These are phyloP conservation scores for Nemophila menziesii DNA, from an alignment of 257 asterid species.

Conservation along the genomic window DNA sequence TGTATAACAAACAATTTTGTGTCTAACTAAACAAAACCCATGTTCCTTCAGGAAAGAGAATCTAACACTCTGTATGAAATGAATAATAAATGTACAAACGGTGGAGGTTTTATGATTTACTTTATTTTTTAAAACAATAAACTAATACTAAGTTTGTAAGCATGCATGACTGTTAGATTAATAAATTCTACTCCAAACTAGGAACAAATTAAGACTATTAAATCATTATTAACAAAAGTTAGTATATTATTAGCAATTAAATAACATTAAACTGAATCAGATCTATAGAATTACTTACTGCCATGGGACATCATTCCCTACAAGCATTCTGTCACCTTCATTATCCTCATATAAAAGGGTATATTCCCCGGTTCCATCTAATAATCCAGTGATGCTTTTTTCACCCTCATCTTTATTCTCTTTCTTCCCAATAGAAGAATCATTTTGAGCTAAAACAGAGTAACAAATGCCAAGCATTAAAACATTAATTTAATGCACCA, in stretches of 20 bases:
- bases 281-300: constrained; percentile 45
- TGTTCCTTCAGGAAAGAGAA: constrained; percentile 1
- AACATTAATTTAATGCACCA: neutral
- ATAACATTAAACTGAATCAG: constrained; percentile 16
- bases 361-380: constrained; percentile 88
- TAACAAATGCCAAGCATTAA: neutral
- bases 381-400: constrained; percentile 39
- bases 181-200: neutral
- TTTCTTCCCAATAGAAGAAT: constrained; percentile 25
- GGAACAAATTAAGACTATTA: constrained; percentile 2
- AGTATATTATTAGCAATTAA: constrained; percentile 13
- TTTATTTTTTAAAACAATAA: too few species aligned
- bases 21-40: too few species aligned
- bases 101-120: too few species aligned
- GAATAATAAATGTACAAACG: too few species aligned
- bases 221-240: constrained; percentile 2
- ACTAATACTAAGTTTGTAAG: too few species aligned
- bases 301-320: constrained; percentile 99
- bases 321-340: constrained; percentile 99
- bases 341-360: constrained; percentile 93
- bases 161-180: too few species aligned
- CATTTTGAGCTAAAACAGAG: constrained; percentile 44
- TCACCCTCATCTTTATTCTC: constrained; percentile 29
- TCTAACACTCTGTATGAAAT: too few species aligned
- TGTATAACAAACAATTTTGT: too few species aligned